Conservation (phyloP, 768 basidiomycete genomes). For the Clavulina sp. region DNA sequence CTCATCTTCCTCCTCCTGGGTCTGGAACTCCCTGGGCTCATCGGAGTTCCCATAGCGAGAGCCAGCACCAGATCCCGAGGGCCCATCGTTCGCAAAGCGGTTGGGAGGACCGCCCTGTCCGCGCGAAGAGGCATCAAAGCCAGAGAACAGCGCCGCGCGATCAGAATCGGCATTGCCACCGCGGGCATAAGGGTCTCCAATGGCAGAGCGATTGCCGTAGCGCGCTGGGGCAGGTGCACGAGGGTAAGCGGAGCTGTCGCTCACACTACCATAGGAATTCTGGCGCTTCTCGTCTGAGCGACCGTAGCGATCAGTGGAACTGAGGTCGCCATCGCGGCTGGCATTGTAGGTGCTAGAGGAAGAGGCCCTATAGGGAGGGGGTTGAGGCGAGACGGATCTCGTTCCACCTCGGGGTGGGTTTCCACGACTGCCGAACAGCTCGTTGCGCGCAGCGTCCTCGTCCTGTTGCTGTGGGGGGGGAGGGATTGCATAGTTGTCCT, state of each 20-base stretch:
- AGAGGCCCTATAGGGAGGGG: conserved; percentile 28
- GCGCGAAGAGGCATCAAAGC: conserved; percentile 39
- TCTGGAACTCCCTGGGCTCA: conserved; percentile 6
- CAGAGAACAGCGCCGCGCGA: conserved; percentile 58
- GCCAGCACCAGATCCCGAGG: conserved; percentile 19
- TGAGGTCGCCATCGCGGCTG: conserved; percentile 51
- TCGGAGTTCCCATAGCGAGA: conserved; percentile 17
- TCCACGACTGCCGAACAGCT: conserved; percentile 15
- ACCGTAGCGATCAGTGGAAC: neutral
- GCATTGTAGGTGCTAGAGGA: conserved; percentile 42
- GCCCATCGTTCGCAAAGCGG: conserved; percentile 49
- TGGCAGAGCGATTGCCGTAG: conserved; percentile 28
- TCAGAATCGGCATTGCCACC: conserved; percentile 46
- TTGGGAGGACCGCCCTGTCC: conserved; percentile 23
- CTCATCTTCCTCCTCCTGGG: conserved; percentile 49
- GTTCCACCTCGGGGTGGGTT: conserved; percentile 12
- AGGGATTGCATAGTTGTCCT: conserved; percentile 47
- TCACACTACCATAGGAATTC: neutral
- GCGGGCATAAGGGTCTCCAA: conserved; percentile 49
- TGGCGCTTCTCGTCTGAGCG: neutral
- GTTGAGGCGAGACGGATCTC: conserved; percentile 23
- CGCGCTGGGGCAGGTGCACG: conserved; percentile 2
- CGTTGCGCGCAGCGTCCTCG: conserved; percentile 5
- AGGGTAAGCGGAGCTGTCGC: neutral
- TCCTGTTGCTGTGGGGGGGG: conserved; percentile 29